These are phyloP conservation scores for Cordyceps tenuipes DNA, from an alignment of 2,329 filamentous ascomycete genomes.

Conservation along the genomic window DNA sequence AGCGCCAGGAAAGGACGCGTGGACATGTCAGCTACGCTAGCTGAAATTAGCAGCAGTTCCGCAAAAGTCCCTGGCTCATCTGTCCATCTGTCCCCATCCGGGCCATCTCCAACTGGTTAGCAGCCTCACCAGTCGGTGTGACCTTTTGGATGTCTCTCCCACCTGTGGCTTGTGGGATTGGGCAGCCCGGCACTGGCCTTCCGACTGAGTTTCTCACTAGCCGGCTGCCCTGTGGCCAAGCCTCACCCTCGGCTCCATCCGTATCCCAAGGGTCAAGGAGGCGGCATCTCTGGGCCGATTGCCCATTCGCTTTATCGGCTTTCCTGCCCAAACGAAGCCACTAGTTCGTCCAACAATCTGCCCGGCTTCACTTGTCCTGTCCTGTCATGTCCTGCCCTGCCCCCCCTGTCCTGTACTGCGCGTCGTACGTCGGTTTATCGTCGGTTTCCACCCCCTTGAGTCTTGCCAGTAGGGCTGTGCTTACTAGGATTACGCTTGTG, in stretches of 20 bases:
- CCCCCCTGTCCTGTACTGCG: background rate
- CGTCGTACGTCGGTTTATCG: background rate
- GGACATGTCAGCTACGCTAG: slow-evolving; percentile 9
- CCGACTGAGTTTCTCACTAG: background rate
- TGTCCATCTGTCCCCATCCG: too few species aligned
- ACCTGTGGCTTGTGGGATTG: background rate
- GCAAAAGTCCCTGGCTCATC: slow-evolving; percentile 8
- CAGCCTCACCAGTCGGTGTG: too few species aligned
- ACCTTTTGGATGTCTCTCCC: background rate
- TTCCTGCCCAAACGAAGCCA: too few species aligned
- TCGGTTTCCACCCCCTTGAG: background rate
- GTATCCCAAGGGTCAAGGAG: background rate
- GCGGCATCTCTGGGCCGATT: slow-evolving; percentile 9
- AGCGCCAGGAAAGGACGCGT: too few species aligned
- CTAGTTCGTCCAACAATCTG: background rate
- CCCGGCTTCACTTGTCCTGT: too few species aligned
- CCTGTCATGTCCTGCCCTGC: too few species aligned
- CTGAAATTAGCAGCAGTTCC: background rate
- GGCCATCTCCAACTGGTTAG: too few species aligned
- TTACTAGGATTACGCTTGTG: slow-evolving; percentile 2
- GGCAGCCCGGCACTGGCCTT: background rate
- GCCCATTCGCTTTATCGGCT: background rate
- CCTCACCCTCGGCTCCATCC: slow-evolving; percentile 8
- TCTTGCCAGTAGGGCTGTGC: slow-evolving; percentile 8
- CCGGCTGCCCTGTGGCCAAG: slow-evolving; percentile 8